A percentile compares a stretch with the other conserved stretches of the same genome.
These are phyloP conservation scores for Ambrosia trifida DNA, from an alignment of 129 eudicot species.

Conservation along the genomic window DNA sequence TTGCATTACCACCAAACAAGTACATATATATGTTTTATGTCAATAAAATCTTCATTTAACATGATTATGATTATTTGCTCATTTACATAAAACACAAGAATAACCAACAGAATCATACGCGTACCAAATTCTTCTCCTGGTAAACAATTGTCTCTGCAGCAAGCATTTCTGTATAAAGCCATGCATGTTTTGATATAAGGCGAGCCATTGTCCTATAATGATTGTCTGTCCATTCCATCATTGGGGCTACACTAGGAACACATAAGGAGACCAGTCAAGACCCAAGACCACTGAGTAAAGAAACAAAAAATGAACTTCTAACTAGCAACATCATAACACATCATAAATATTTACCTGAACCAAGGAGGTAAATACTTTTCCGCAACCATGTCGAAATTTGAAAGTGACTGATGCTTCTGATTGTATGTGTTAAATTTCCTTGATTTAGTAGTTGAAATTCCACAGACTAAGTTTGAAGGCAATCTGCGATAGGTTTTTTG, in stretches of 20 bases:
- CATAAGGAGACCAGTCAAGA: conserved; percentile 12
- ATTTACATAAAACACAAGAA: conserved; percentile 12
- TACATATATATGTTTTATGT: background rate
- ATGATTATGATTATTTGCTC: conserved; percentile 4
- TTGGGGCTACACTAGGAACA: conserved; percentile 79
- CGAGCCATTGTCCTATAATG: conserved; percentile 85
- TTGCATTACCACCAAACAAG: background rate
- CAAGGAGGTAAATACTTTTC: conserved; percentile 75
- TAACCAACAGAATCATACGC: conserved; percentile 19
- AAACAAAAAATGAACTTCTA: background rate
- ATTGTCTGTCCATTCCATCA: conserved; percentile 98
- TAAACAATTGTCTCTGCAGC: conserved; percentile 95
- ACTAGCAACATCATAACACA: background rate
- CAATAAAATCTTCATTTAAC: conserved; percentile 7
- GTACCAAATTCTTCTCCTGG: conserved; percentile 83
- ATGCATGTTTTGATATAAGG: conserved; percentile 81
- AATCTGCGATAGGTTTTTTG: conserved; percentile 59
- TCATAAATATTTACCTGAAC: conserved; percentile 65
- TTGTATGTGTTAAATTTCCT: conserved; percentile 37
- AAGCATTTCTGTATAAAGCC: conserved; percentile 96
- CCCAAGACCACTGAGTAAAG: background rate
- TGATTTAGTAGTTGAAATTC: conserved; percentile 44
- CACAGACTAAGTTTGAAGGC: conserved; percentile 37
- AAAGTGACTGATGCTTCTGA: conserved; percentile 42
- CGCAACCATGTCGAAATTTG: conserved; percentile 56